Base-by-base conservation (phyloP, 1,284 basidiomycete genomes). In the Inonotus hispidus region DNA sequence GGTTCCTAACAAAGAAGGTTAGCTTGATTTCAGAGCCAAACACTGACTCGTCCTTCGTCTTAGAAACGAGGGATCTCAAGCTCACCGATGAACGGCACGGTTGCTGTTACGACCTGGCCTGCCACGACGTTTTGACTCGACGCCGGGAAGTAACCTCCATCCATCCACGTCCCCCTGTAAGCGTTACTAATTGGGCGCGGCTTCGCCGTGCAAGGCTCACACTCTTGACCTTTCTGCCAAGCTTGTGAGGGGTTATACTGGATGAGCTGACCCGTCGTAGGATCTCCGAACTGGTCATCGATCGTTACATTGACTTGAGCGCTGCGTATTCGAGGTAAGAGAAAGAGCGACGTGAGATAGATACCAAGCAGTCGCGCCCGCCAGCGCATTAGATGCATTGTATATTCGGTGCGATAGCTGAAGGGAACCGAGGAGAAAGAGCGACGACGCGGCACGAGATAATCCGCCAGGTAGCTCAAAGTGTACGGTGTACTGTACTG, bases 251-350 rank as follows among this genome's bases (percentile, higher is more conserved):
- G 62, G 16, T 38, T 50, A 32, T 63, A 63, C 19, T 37, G 19
- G 21, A 63, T 63, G 1, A 10, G 10, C 21, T 60, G 39, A 7
- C 62, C 58, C 4, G 50, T 63, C 11, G 29, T 39, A 13, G 53
- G 53, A 49, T 63, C 62, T 16, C 58, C 62, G 11, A 49, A 32
- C 21, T 58, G 56, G 29, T 63, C 62, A 55, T 63, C 62, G 29
- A 63, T 59, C 2, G 58, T 59, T 8, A 63, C 53, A 39, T 63
- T 63, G 1, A 35, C 47, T 39, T 16, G 13, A 7, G 2, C 5
- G 1, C 53, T 19, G 19, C 21, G 53, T 41, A 41, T 45, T 8
- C n/a, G 50, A 11, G 3, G 50, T 35, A n/a, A 13, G 27, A 52
- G n/a, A 27, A 16, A 29, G 27, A 35, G 27, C 29, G 32, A 29